Evolutionary conservation across 164 flowering plant species (phyloP).

Genomic region (Saururus chinensis): DNA sequence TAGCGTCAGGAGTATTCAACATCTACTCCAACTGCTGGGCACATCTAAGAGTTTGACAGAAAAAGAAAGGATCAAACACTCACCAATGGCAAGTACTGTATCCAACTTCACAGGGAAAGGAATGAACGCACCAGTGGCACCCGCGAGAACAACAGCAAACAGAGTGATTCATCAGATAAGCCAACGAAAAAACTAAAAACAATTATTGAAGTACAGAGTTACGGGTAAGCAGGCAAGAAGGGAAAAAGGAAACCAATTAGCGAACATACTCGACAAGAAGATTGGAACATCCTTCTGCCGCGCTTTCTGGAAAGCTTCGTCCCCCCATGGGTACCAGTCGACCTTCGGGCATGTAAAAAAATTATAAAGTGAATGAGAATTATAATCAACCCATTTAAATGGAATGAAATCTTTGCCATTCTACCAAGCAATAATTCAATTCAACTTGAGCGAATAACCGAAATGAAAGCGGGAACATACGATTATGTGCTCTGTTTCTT

Average conservation of each 20-base stretch:
- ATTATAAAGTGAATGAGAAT: too few relatives aligned
- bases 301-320: constrained; percentile 85
- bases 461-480: too few relatives aligned
- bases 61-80: constrained; percentile 12
- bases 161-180: too few relatives aligned
- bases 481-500: too few relatives aligned
- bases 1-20: neutral
- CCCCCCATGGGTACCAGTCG: constrained; percentile 98
- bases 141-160: neutral
- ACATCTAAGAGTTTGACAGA: neutral
- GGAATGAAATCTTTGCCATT: too few relatives aligned
- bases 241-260: neutral
- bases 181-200: neutral
- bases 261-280: constrained; percentile 66
- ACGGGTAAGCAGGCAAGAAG: neutral
- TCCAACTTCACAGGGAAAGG: constrained; percentile 53
- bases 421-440: too few relatives aligned
- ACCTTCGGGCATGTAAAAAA: constrained; percentile 32
- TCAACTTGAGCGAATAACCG: too few relatives aligned
- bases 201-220: too few relatives aligned
- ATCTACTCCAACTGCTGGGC: neutral
- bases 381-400: neutral
- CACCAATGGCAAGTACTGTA: constrained; percentile 99
- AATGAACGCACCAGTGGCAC: neutral
- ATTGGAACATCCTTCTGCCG: constrained; percentile 67